Conservation (phyloP, 2,329 filamentous ascomycete species). For the Penicillium italicum region DNA sequence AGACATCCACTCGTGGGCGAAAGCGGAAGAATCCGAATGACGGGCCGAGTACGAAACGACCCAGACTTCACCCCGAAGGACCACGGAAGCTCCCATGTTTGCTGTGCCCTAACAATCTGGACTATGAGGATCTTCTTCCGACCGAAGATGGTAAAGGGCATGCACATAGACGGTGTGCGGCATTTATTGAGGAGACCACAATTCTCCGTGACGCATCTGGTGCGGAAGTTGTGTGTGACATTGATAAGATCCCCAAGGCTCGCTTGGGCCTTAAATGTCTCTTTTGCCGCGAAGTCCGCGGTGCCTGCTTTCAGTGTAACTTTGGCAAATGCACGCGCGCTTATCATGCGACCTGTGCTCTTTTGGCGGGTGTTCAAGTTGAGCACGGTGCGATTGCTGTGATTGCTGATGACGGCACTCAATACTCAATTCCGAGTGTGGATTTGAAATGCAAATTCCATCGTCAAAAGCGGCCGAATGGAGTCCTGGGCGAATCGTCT, state of each 20-base stretch:
- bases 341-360: slow-evolving; percentile 93
- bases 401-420: slow-evolving; percentile 82
- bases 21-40: slow-evolving; percentile 66
- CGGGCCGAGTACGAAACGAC: slow-evolving; percentile 68
- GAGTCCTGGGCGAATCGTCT: slow-evolving; percentile 63
- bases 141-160: slow-evolving; percentile 79
- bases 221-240: slow-evolving; percentile 71
- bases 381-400: slow-evolving; percentile 83
- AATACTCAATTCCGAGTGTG: slow-evolving; percentile 88
- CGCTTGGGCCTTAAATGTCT: slow-evolving; percentile 90
- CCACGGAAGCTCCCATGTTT: slow-evolving; percentile 77
- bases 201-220: slow-evolving; percentile 67
- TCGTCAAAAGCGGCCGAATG: slow-evolving; percentile 78
- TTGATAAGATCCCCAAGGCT: slow-evolving; percentile 77
- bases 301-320: slow-evolving; percentile 96
- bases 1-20: slow-evolving; percentile 56
- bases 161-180: slow-evolving; percentile 82
- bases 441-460: slow-evolving; percentile 96
- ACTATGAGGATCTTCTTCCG: slow-evolving; percentile 73
- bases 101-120: slow-evolving; percentile 86
- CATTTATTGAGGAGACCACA: slow-evolving; percentile 88
- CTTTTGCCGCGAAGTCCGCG: slow-evolving; percentile 88
- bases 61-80: slow-evolving; percentile 68
- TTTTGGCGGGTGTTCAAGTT: slow-evolving; percentile 85
- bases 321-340: slow-evolving; percentile 89